Percentiles rank a stretch among this genome's conserved stretches.
phyloP scores from a whole-genome alignment of 305 asterid genomes.

The Fraxinus angustifolia region DNA sequence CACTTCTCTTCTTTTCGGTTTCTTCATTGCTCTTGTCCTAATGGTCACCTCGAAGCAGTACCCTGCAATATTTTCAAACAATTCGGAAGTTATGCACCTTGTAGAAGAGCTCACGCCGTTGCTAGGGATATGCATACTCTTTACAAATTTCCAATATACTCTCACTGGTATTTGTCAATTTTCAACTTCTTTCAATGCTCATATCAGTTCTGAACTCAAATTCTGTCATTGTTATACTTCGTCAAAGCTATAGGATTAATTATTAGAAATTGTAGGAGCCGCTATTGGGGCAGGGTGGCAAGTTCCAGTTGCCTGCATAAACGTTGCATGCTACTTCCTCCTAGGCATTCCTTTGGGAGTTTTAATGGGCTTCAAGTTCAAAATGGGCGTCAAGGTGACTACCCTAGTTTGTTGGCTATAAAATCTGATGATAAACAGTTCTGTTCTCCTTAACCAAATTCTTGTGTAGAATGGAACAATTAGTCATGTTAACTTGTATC shows the following conservation, averaged over 20 bases:
- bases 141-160: conserved; percentile 47
- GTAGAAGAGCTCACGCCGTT: conserved; percentile 50
- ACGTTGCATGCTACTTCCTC: not conserved
- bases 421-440: not conserved
- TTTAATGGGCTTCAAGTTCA: not conserved
- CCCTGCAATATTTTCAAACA: conserved; percentile 41
- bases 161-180: conserved; percentile 42
- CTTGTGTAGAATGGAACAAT: not conserved
- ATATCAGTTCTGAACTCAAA: not conserved
- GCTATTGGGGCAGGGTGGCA: not conserved
- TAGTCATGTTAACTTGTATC: not conserved
- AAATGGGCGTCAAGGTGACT: not conserved
- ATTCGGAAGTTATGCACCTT: conserved; percentile 30
- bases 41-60: conserved; percentile 27
- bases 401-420: not conserved
- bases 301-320: not conserved
- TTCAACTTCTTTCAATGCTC: not conserved
- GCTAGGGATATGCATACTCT: conserved; percentile 39
- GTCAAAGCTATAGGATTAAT: not conserved
- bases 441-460: not conserved
- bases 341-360: conserved; percentile 2
- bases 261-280: not conserved
- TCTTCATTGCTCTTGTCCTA: conserved; percentile 32
- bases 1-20: conserved; percentile 38
- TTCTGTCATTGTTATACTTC: not conserved